These are phyloP conservation scores for Pichia californica DNA, from an alignment of 805 yeast genomes.

Conservation along the genomic window DNA sequence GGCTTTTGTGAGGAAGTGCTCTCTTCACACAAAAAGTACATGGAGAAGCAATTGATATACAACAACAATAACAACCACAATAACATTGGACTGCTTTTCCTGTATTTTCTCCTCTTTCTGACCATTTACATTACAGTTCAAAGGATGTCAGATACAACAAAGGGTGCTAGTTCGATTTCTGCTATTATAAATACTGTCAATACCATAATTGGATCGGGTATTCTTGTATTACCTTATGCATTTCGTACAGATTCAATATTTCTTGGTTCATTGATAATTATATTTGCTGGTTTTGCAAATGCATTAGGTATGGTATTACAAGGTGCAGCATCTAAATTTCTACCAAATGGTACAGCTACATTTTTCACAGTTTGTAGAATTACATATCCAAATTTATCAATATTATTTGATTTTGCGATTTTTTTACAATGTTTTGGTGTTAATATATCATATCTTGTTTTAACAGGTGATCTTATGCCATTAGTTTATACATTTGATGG, in stretches of 20 bases:
- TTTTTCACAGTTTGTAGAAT: conserved; percentile 66
- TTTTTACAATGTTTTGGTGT: conserved; percentile 78
- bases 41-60: no score
- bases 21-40: no score
- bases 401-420: conserved; percentile 70
- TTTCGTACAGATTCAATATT: conserved; percentile 61
- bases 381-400: conserved; percentile 64
- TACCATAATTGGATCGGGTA: conserved; percentile 78
- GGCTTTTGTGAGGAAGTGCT: no score
- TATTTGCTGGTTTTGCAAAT: conserved; percentile 60
- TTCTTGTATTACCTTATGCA: conserved; percentile 69
- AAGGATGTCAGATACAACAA: background rate
- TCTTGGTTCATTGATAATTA: conserved; percentile 47
- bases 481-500: conserved; percentile 37
- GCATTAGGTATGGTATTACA: conserved; percentile 63
- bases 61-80: no score
- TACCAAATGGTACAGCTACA: conserved; percentile 56
- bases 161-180: conserved; percentile 45
- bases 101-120: no score
- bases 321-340: conserved; percentile 48
- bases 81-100: no score
- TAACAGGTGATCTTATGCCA: conserved; percentile 75
- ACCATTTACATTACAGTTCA: background rate
- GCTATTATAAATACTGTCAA: conserved; percentile 64
- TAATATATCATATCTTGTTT: conserved; percentile 61